Evolutionary conservation across 352 stramenopile species (phyloP), one percentile per base, ranked within the genome.

Genomic region (Thalassiosira mediterranea): DNA sequence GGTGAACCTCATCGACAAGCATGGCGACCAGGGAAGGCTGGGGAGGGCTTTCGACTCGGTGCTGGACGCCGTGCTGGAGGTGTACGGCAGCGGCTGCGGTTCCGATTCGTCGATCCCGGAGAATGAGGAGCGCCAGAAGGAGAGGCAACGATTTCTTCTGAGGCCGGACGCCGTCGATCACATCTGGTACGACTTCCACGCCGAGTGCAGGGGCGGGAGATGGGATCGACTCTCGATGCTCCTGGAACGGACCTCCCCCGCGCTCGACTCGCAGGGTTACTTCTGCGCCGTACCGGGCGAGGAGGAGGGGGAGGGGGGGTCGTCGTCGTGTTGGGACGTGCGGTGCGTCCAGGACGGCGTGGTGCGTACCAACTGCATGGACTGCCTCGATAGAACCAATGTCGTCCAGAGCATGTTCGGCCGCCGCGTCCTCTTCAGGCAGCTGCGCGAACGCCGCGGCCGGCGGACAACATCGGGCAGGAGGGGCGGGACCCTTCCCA

Each of bases 131-230:
- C 47, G 32, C 11, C 23, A 57, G 28, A 47, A 53, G 32, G 26
- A 1, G 13, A 53, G 1, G 13, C 10, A 15, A 62, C n/a, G 13
- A 15, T 31, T 2, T 21, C 7, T 60, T 5, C 48, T 79, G 15
- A 34, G 48, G 52, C 57, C 65, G 32, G 42, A 76, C 42, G 65
- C 40, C 8, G 64, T 92, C 1, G 19, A 92, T 58, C 96, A 97
- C 53, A 88, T 98, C 32, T 98, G 96, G 96, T 99, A 98, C 79
- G 96, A 99, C 68, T 99, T 99, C 79, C 96, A 99, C 83, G 90
- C 94, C 26, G 95, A 98, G 80, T 97, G 96, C 70, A 95, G 93
- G 67, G 90, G 95, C 52, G 98, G 97, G 85, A 87, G 95, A 81
- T 98, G 94, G 89, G 84, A 91, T 31, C 96, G 96, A 56, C 83